Evolutionary conservation across 2,329 filamentous ascomycete species (phyloP).

Genomic region (Trichoderma semiorbis): DNA sequence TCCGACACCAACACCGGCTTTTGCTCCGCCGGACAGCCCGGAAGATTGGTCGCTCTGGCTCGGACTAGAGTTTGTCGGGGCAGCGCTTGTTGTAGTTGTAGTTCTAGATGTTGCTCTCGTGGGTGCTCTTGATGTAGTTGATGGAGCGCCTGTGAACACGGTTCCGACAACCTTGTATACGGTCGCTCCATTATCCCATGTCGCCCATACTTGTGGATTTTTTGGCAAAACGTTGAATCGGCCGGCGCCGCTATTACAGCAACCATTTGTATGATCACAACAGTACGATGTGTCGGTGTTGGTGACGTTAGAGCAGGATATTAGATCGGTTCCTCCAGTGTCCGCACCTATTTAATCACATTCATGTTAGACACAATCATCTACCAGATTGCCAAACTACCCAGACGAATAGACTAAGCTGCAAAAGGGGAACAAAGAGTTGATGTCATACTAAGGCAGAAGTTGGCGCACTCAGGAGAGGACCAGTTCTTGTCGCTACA

Average conservation of each 20-base stretch:
- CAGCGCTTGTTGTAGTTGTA: background rate
- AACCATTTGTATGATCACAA: background rate
- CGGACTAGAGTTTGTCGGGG: background rate
- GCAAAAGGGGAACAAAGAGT: background rate
- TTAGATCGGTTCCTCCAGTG: constrained; percentile 1
- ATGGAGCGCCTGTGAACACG: background rate
- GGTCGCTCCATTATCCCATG: background rate
- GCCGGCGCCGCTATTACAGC: background rate
- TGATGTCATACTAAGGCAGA: background rate
- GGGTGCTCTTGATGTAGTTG: background rate
- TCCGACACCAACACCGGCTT: background rate
- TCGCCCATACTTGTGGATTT: background rate
- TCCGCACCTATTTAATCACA: background rate
- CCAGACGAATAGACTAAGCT: background rate
- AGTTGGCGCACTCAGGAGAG: background rate
- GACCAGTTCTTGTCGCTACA: background rate
- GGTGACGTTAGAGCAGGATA: constrained; percentile 4
- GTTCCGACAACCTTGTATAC: background rate
- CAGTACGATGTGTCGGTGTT: background rate
- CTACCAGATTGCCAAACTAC: background rate
- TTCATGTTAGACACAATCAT: background rate
- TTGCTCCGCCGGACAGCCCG: background rate
- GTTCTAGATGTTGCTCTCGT: background rate
- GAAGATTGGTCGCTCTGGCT: background rate
- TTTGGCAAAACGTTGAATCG: background rate